A percentile compares a stretch with the other conserved stretches of the same genome.
These are phyloP conservation scores for Astrothelium subdiscretum DNA, from an alignment of 495 filamentous ascomycete species.

Conservation along the genomic window DNA sequence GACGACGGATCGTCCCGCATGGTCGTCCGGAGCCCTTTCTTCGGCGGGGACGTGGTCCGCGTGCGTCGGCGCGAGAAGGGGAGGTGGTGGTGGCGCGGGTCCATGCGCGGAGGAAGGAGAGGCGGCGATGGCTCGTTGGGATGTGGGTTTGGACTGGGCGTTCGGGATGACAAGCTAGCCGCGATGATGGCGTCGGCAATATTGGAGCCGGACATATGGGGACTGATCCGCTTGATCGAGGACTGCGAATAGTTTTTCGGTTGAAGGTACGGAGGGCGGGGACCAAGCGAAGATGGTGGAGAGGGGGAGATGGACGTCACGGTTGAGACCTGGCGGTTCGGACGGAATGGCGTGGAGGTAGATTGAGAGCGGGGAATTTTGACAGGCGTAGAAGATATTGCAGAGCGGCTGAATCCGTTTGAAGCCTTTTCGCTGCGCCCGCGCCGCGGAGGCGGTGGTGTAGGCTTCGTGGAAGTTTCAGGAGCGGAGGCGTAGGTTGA, in stretches of 20 bases:
- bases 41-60: slow-evolving; percentile 44
- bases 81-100: slow-evolving; percentile 39
- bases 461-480: slow-evolving; percentile 15
- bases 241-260: slow-evolving; percentile 18
- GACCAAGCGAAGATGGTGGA: neutral
- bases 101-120: slow-evolving; percentile 10
- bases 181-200: slow-evolving; percentile 73
- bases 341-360: neutral
- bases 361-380: neutral
- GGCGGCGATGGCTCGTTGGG: slow-evolving; percentile 16
- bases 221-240: slow-evolving; percentile 19
- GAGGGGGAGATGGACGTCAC: neutral
- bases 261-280: slow-evolving; percentile 1
- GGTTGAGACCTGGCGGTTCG: neutral
- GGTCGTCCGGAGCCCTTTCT: slow-evolving; percentile 53
- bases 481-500: slow-evolving; percentile 16
- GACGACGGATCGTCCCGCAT: slow-evolving; percentile 49
- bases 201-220: slow-evolving; percentile 37
- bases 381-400: neutral
- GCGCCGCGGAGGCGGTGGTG: slow-evolving; percentile 16
- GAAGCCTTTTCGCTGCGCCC: slow-evolving; percentile 8
- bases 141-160: slow-evolving; percentile 33
- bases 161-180: slow-evolving; percentile 63
- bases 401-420: neutral
- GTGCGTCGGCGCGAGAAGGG: slow-evolving; percentile 29